Evolutionary conservation across 2,329 filamentous ascomycete species (phyloP).

Genomic region (Cyphellophora europaea): DNA sequence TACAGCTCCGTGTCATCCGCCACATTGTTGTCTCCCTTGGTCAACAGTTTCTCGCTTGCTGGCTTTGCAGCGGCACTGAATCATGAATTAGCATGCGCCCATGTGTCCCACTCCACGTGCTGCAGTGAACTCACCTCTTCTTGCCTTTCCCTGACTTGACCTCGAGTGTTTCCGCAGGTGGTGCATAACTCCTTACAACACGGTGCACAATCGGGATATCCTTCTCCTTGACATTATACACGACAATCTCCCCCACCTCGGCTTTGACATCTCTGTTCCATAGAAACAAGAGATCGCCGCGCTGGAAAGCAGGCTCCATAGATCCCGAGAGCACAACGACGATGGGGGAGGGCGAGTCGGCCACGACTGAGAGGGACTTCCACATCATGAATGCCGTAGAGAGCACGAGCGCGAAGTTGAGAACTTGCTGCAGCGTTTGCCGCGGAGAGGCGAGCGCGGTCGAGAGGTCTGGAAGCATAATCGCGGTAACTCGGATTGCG

Average conservation of each 20-base stretch:
- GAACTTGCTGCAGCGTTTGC: constrained; percentile 69
- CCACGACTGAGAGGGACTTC: constrained; percentile 76
- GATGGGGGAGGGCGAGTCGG: constrained; percentile 63
- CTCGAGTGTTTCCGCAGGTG: not conserved
- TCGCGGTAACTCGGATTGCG: too few species aligned
- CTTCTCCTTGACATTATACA: constrained; percentile 82
- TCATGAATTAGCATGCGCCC: too few species aligned
- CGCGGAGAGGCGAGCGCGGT: constrained; percentile 56
- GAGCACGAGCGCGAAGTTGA: constrained; percentile 86
- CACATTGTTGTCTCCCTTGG: constrained; percentile 94
- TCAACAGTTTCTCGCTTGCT: constrained; percentile 59
- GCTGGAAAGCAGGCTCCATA: constrained; percentile 60
- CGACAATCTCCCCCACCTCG: constrained; percentile 63
- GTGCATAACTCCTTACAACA: constrained; percentile 62
- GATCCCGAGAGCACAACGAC: constrained; percentile 58
- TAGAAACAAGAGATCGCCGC: constrained; percentile 54
- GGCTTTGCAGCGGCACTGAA: not conserved
- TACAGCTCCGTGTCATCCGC: constrained; percentile 91
- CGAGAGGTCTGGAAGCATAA: constrained; percentile 61
- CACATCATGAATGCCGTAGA: constrained; percentile 92
- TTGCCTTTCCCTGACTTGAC: too few species aligned
- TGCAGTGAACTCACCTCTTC: not conserved
- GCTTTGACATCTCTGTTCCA: constrained; percentile 55
- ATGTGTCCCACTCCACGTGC: too few species aligned
- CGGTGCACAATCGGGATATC: constrained; percentile 97